Evolutionary conservation across 2,329 filamentous ascomycete genomes (phyloP).

Genomic region (Monosporascus sp.): DNA sequence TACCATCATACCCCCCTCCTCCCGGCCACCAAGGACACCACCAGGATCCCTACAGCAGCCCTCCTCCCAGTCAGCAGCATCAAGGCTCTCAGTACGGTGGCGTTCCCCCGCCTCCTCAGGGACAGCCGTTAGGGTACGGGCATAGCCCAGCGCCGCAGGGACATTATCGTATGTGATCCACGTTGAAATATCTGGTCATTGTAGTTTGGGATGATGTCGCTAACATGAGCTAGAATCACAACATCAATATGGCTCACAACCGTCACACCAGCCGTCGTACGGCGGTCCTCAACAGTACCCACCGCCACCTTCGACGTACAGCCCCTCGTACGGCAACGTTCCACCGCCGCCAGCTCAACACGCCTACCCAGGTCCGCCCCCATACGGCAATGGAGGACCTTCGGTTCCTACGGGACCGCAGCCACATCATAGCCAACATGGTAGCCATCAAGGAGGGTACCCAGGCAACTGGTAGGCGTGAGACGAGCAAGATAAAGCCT

Average conservation of each 20-base stretch:
- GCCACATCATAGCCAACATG: conserved; percentile 23
- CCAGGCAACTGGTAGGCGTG: conserved; percentile 24
- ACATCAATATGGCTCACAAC: conserved; percentile 24
- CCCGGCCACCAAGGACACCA: conserved; percentile 21
- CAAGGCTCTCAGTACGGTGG: conserved; percentile 18
- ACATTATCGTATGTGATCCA: conserved; percentile 23
- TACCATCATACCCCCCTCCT: conserved; percentile 21
- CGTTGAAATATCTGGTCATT: background rate
- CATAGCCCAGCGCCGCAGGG: conserved; percentile 23
- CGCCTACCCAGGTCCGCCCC: conserved; percentile 21
- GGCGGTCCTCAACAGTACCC: conserved; percentile 26
- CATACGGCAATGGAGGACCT: conserved; percentile 23
- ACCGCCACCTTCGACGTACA: conserved; percentile 23
- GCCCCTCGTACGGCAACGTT: conserved; percentile 17
- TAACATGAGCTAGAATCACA: conserved; percentile 21
- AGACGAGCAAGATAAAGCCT: background rate
- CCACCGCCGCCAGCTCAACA: conserved; percentile 20
- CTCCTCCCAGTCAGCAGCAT: conserved; percentile 22
- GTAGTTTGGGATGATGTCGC: background rate
- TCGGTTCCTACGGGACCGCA: conserved; percentile 20
- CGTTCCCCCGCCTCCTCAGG: conserved; percentile 9
- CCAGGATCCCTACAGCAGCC: conserved; percentile 14
- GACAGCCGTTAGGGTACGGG: conserved; percentile 21
- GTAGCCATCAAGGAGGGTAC: conserved; percentile 29
- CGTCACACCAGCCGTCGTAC: conserved; percentile 21